These are phyloP conservation scores for Avena atlantica DNA, from an alignment of 176 grass and related monocot species.

Conservation along the genomic window DNA sequence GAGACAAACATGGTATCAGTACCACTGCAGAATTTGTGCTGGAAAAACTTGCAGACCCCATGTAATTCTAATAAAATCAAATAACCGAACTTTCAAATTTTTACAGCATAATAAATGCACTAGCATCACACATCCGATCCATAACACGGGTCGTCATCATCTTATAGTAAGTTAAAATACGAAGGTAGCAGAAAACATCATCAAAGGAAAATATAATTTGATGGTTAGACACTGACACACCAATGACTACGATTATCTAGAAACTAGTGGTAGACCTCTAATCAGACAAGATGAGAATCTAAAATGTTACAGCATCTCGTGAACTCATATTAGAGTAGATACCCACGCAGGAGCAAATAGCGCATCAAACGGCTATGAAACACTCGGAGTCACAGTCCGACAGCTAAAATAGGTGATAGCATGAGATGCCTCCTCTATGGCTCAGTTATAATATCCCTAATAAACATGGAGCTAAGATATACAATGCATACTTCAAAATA, in stretches of 20 bases:
- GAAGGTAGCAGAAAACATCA: not conserved
- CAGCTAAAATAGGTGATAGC: no score
- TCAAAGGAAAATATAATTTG: not conserved
- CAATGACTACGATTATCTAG: not conserved
- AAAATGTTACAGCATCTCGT: slow-evolving; percentile 21
- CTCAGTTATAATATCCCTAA: not conserved
- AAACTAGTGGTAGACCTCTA: slow-evolving; percentile 14
- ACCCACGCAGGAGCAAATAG: no score
- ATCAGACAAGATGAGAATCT: slow-evolving; percentile 15
- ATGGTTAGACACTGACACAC: not conserved
- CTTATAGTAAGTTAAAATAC: not conserved
- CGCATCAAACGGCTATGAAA: no score
- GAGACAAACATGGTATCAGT: not conserved
- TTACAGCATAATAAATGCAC: slow-evolving; percentile 8
- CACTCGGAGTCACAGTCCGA: no score
- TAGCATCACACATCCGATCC: not conserved
- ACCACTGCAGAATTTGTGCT: not conserved
- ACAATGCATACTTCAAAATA: slow-evolving; percentile 12
- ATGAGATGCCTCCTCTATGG: no score
- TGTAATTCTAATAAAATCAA: slow-evolving; percentile 6
- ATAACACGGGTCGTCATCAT: not conserved
- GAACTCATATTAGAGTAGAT: slow-evolving; percentile 23
- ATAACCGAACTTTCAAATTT: not conserved
- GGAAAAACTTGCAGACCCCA: slow-evolving; percentile 4
- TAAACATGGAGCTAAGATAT: slow-evolving; percentile 21